Evolutionary conservation across 163 green algal species (phyloP), one percentile per base, ranked within the genome.

Genomic region (Trebouxia gelatinosa): DNA sequence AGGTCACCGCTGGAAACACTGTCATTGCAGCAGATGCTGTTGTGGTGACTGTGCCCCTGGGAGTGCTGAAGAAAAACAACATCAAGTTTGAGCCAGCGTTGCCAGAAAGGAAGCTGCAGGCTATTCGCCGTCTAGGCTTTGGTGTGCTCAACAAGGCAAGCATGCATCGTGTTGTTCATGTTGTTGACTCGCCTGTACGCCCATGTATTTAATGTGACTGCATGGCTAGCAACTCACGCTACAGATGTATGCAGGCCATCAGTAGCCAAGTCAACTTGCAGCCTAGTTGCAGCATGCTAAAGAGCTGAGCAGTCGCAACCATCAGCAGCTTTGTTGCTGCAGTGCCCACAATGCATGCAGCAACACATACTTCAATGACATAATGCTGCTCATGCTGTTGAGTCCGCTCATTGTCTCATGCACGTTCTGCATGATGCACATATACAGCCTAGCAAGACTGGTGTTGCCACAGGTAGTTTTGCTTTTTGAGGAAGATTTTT

Each of bases 101-200:
- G 70, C 91, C 93, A 1, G 48, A 59, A 54, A 93, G 90, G 85
- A 95, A 97, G 86, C 68, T 77, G 19, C 75, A 80, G 0, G 89
- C 89, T 0, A 87, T 95, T 23, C 35, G 62, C 9, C 70, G 71
- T n/a, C 82, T 97, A 23, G 93, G 94, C 77, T 95, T 93, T 84
- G 94, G 94, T 3, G 82, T 90, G 28, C 87, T 97, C 17, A 97
- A 97, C 86, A 98, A 98, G 87, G 87, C 91, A 32, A 23, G 23
- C 23, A 0, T 28, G n/a, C n/a, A n/a, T n/a, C n/a, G n/a, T n/a
- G n/a, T n/a, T n/a, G n/a, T n/a, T n/a, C n/a, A n/a, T n/a, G n/a
- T n/a, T n/a, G n/a, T n/a, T n/a, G n/a, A n/a, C n/a, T n/a, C n/a
- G n/a, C n/a, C n/a, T n/a, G n/a, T n/a, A n/a, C n/a, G n/a, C n/a